Evolutionary conservation across 169 alveolate species (phyloP), one percentile per base, ranked within the genome.

Genomic region (Cryptosporidium felis): DNA sequence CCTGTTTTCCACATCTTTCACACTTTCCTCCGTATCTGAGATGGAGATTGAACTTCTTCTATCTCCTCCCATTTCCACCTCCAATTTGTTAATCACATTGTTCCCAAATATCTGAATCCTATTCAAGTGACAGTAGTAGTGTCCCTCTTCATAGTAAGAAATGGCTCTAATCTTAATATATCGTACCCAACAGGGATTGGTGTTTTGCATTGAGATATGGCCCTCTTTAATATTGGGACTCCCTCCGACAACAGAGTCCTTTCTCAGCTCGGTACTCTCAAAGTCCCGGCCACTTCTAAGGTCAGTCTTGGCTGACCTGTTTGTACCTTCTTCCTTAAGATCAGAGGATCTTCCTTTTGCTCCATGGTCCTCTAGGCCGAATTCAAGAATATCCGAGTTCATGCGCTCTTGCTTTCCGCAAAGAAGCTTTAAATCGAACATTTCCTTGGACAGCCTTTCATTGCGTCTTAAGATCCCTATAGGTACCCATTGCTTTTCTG

Each of bases 101-200:
- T 74, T 74, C 16, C 85, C 85, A 74, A 74, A 74, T 30, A 74
- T 56, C 32, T 74, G 85, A 14, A 74, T 53, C 23, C 85, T 26
- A 16, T 12, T 53, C 21, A 74, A 74, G 12, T 74, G 85, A 53
- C 85, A 74, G 41, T 74, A 74, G 3, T 74, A 74, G 46, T 74
- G 85, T 12, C 85, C 85, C 42, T 74, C 85, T 30, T 74, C 85
- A 53, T 51, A 74, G 23, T 36, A 16, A 28, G 85, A 74, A 21
- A 74, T 36, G 10, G 85, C 85, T 14, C 60, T 74, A 5, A 74
- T 59, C 38, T 34, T 49, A 32, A 74, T 74, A 56, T 74, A 74
- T 10, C 85, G 60, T 23, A 74, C 67, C 85, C 85, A 74, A 38
- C 85, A 74, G 8, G 85, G 85, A 38, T 74, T 74, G 10, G 85